These are phyloP conservation scores for Leccinellum albellum DNA, from an alignment of 768 basidiomycete species.

Conservation along the genomic window DNA sequence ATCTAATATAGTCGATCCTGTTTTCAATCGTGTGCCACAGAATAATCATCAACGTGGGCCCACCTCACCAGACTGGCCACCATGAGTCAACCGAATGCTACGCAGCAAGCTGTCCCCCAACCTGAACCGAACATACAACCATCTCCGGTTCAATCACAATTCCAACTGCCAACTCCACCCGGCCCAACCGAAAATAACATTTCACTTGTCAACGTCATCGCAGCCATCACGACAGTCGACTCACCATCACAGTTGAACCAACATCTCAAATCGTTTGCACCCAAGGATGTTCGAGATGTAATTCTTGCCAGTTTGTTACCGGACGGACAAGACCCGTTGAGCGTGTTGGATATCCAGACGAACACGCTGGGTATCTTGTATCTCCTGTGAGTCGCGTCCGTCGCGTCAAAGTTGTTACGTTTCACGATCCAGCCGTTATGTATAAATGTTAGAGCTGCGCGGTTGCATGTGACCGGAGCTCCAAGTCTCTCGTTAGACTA, in stretches of 20 bases:
- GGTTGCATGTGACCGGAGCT: constrained; percentile 41
- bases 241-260: constrained; percentile 39
- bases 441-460: constrained; percentile 47
- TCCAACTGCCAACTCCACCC: constrained; percentile 2
- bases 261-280: constrained; percentile 42
- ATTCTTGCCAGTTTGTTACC: constrained; percentile 51
- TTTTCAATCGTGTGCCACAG: background rate
- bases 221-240: constrained; percentile 43
- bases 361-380: constrained; percentile 68
- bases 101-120: constrained; percentile 15
- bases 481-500: constrained; percentile 39
- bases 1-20: background rate
- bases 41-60: background rate
- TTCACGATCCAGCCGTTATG: background rate
- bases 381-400: constrained; percentile 55
- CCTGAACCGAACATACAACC: constrained; percentile 14
- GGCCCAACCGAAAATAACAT: constrained; percentile 2
- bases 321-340: constrained; percentile 66
- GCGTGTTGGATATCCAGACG: constrained; percentile 47
- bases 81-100: constrained; percentile 27
- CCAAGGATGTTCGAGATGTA: constrained; percentile 56
- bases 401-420: background rate
- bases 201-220: constrained; percentile 40
- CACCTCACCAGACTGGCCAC: background rate
- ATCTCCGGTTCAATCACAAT: constrained; percentile 12